Base-by-base conservation (phyloP, 495 filamentous ascomycete genomes). In the Penicillium arizonense region DNA sequence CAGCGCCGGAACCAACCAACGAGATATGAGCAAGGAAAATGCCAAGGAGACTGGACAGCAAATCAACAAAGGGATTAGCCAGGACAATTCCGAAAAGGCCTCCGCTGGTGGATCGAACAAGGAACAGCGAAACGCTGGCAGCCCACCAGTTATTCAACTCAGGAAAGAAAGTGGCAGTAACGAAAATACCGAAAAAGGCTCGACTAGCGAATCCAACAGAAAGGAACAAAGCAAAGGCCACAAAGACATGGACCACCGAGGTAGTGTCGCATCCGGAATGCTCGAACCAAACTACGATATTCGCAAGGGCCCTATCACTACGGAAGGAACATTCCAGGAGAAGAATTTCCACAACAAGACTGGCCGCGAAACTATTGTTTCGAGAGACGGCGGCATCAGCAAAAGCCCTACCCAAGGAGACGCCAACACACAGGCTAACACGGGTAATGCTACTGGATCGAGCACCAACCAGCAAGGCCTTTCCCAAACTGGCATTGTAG, bases 281-380 rank as follows among this genome's bases (percentile, higher is more conserved):
- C 40, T 37, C 2, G 57, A 53, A 26, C 28, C 48, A 7, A 66
- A 66, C 14, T 37, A 61, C 16, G 63, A 66, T 47, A 66, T 66
- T 34, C 55, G 49, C 33, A 64, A 52, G 16, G 63, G 63, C 11
- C 63, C 63, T 11, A 61, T 66, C 28, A 41, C 63, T 35, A 26
- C 24, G 51, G 51, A 41, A 41, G 38, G 57, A 44, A n/a, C 42
- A 21, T 53, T 53, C 12, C 55, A 54, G 2, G 49, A 47, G 26
- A 39, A 37, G 45, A 47, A 28, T 8, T 46, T 16, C 16, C 48
- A 50, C 48, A 50, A 26, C 14, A 3, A 30, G 12, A 23, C 4
- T 3, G 48, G 28, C 33, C 18, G 4, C 9, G 18, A 36, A 5
- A 50, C 35, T 12, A 10, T 47, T 35, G 16, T 52, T 14, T 9